Conservation (phyloP, 2,329 filamentous ascomycete genomes). For the Ophiostoma quercus region DNA sequence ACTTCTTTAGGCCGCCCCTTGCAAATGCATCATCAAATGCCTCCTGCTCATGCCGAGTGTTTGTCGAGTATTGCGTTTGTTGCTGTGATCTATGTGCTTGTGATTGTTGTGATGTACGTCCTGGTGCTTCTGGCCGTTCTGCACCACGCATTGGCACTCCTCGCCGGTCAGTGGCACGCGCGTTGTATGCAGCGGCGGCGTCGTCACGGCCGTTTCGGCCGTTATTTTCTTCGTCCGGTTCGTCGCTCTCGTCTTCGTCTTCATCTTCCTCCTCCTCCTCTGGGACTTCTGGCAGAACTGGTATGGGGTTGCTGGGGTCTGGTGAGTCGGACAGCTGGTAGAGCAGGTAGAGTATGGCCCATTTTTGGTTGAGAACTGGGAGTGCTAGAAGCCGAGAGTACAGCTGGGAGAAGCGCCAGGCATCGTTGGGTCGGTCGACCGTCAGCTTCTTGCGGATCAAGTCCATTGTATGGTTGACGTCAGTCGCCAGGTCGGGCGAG, state of each 20-base stretch:
- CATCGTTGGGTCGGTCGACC: constrained; percentile 70
- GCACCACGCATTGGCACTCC: background rate
- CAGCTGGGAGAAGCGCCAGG: constrained; percentile 80
- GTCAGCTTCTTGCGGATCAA: constrained; percentile 85
- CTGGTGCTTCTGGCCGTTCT: constrained; percentile 15
- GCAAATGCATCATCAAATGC: constrained; percentile 51
- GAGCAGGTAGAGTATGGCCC: constrained; percentile 89
- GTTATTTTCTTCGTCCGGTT: constrained; percentile 34
- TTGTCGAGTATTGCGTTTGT: background rate
- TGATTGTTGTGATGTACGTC: background rate
- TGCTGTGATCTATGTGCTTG: background rate
- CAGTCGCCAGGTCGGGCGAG: constrained; percentile 53
- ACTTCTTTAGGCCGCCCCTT: constrained; percentile 46
- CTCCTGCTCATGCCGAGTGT: constrained; percentile 41
- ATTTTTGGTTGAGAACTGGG: constrained; percentile 90
- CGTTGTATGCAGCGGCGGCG: constrained; percentile 37
- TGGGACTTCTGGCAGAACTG: constrained; percentile 39
- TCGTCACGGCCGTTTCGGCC: constrained; percentile 44
- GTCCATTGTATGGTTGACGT: constrained; percentile 88
- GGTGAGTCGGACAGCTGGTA: constrained; percentile 72
- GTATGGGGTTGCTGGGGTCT: constrained; percentile 49
- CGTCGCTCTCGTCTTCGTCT: constrained; percentile 28
- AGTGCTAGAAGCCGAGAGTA: constrained; percentile 86
- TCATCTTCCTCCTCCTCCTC: constrained; percentile 23
- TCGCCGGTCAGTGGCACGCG: constrained; percentile 40